A percentile compares a stretch with the other conserved stretches of the same genome.
These are phyloP conservation scores for Quercus tomentella DNA, from an alignment of 331 rosid species.

Conservation along the genomic window DNA sequence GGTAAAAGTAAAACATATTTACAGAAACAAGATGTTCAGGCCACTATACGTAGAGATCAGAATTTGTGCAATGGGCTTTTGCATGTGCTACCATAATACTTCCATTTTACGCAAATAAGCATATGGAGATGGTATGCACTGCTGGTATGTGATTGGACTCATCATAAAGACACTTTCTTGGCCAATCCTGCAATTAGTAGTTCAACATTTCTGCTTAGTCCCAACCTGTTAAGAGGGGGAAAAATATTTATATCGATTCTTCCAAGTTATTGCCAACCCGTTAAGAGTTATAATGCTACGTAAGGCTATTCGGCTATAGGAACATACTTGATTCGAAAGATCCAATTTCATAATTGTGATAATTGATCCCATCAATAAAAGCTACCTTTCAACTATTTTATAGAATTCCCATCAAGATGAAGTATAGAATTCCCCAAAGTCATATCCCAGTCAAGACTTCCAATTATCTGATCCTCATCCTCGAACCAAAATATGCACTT, in stretches of 20 bases:
- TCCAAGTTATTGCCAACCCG: too few species aligned
- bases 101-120: constrained; percentile 18
- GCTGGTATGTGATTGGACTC: constrained; percentile 70
- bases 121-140: constrained; percentile 29
- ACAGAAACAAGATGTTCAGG: constrained; percentile 21
- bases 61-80: constrained; percentile 10
- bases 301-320: too few species aligned
- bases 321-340: too few species aligned
- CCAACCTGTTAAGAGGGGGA: background rate
- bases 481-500: constrained; percentile 92
- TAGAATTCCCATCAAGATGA: constrained; percentile 69
- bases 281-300: too few species aligned
- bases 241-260: too few species aligned
- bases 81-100: constrained; percentile 15
- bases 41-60: background rate
- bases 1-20: constrained; percentile 15
- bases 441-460: constrained; percentile 93
- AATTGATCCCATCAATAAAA: background rate
- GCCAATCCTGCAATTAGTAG: constrained; percentile 69
- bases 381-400: constrained; percentile 16
- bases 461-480: constrained; percentile 86
- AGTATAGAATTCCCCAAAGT: constrained; percentile 86
- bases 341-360: background rate
- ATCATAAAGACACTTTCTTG: constrained; percentile 72
- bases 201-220: constrained; percentile 2